These are phyloP conservation scores for Mucor indicus DNA, from an alignment of 371 early-diverging fungal genomes.

Conservation along the genomic window DNA sequence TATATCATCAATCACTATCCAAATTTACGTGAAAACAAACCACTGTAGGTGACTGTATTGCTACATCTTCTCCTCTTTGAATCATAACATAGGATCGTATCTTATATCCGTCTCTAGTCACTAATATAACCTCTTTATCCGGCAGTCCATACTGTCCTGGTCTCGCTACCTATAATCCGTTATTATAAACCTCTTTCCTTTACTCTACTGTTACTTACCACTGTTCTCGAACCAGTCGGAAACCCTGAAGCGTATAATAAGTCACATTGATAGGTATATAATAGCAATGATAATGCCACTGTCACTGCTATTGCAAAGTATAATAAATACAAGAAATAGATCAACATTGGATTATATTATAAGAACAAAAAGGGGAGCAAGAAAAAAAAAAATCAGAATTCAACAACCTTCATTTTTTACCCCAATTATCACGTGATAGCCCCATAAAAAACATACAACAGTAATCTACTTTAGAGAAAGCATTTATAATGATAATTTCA, in stretches of 20 bases:
- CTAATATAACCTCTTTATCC: slow-evolving; percentile 76
- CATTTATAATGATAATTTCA: too few species aligned
- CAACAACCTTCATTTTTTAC: too few species aligned
- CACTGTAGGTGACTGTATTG: slow-evolving; percentile 69
- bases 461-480: too few species aligned
- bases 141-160: slow-evolving; percentile 71
- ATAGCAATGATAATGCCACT: slow-evolving; percentile 21
- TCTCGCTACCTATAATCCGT: slow-evolving; percentile 67
- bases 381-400: too few species aligned
- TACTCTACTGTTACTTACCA: slow-evolving; percentile 21
- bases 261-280: slow-evolving; percentile 45
- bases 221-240: slow-evolving; percentile 39
- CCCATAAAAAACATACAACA: too few species aligned
- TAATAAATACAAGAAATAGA: slow-evolving; percentile 23
- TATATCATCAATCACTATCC: too few species aligned
- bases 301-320: slow-evolving; percentile 26
- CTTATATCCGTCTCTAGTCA: slow-evolving; percentile 74
- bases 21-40: slow-evolving; percentile 81
- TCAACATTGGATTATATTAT: too few species aligned
- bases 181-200: too few species aligned
- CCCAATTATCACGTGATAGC: slow-evolving; percentile 31
- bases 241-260: slow-evolving; percentile 47
- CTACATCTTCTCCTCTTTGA: slow-evolving; percentile 47
- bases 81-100: slow-evolving; percentile 80
- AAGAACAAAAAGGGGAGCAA: too few species aligned